These are phyloP conservation scores for Protomyces macrosporus DNA, from an alignment of 1,139 yeast species.

Conservation along the genomic window DNA sequence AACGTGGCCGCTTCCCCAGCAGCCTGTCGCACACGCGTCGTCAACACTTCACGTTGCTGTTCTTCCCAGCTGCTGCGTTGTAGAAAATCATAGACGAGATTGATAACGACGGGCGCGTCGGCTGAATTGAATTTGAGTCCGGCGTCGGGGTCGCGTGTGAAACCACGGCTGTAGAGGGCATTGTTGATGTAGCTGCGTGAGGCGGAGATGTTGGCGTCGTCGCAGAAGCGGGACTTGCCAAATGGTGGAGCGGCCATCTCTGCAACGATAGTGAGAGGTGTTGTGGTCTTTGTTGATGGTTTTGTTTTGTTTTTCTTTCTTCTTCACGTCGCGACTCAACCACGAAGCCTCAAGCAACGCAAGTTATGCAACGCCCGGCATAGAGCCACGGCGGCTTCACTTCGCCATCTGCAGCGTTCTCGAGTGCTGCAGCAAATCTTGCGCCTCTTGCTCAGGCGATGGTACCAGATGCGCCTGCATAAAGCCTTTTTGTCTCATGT, in stretches of 20 bases:
- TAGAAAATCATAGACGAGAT: constrained; percentile 14
- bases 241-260: constrained; percentile 1
- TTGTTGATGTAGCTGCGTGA: constrained; percentile 19
- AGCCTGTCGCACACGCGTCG: neutral
- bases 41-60: neutral
- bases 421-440: too few species aligned
- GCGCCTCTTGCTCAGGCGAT: too few species aligned
- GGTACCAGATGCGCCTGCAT: too few species aligned
- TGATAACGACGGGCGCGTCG: constrained; percentile 22
- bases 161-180: constrained; percentile 9
- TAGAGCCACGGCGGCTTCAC: too few species aligned
- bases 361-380: too few species aligned
- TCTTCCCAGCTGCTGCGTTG: constrained; percentile 18
- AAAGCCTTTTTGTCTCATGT: too few species aligned
- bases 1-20: neutral
- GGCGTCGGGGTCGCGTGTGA: constrained; percentile 1
- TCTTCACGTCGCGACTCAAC: neutral
- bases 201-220: constrained; percentile 10
- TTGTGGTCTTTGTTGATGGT: neutral
- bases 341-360: too few species aligned
- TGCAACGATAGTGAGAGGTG: neutral
- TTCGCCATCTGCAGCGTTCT: too few species aligned
- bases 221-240: constrained; percentile 21
- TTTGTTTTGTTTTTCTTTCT: neutral
- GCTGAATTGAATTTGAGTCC: constrained; percentile 22